These are phyloP conservation scores for Trichosporon ovoides DNA, from an alignment of 1,284 basidiomycete genomes.

Conservation along the genomic window DNA sequence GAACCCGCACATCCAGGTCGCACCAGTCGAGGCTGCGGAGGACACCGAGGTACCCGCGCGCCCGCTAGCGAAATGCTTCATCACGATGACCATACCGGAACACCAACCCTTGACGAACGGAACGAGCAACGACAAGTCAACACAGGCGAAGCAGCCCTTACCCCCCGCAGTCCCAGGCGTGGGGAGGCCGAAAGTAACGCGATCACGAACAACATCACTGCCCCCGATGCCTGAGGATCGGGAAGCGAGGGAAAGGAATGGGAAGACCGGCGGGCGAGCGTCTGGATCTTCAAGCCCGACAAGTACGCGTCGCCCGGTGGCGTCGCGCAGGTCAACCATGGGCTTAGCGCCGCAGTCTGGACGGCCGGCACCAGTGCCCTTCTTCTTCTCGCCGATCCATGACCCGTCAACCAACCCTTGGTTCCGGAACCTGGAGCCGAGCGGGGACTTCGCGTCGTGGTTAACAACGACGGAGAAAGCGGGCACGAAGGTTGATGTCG, in stretches of 20 bases:
- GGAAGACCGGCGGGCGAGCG: not conserved
- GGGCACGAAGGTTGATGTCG: conserved; percentile 24
- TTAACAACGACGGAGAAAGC: conserved; percentile 28
- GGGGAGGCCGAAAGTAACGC: not conserved
- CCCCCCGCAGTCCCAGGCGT: not conserved
- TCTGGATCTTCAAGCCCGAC: not conserved
- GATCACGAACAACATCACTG: conserved; percentile 12
- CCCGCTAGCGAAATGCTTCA: conserved; percentile 33
- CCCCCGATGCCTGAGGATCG: conserved; percentile 8
- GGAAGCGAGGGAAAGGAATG: not conserved
- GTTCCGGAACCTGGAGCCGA: conserved; percentile 31
- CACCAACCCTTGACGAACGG: not conserved
- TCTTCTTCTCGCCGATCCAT: conserved; percentile 47
- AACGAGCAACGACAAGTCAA: not conserved
- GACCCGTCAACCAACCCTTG: conserved; percentile 41
- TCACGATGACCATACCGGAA: conserved; percentile 27
- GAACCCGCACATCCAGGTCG: conserved; percentile 3
- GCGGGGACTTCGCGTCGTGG: conserved; percentile 46
- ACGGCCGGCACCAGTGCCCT: conserved; percentile 27
- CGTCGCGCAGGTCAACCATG: conserved; percentile 13
- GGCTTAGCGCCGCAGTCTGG: conserved; percentile 4
- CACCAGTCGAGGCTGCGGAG: conserved; percentile 3
- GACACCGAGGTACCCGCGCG: conserved; percentile 14
- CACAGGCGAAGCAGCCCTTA: not conserved
- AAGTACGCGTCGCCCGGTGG: conserved; percentile 1